A percentile compares a stretch with the other conserved stretches of the same genome.
Evolutionary conservation across 352 stramenopile species (phyloP).

Genomic region (Phytophthora ohioensis): DNA sequence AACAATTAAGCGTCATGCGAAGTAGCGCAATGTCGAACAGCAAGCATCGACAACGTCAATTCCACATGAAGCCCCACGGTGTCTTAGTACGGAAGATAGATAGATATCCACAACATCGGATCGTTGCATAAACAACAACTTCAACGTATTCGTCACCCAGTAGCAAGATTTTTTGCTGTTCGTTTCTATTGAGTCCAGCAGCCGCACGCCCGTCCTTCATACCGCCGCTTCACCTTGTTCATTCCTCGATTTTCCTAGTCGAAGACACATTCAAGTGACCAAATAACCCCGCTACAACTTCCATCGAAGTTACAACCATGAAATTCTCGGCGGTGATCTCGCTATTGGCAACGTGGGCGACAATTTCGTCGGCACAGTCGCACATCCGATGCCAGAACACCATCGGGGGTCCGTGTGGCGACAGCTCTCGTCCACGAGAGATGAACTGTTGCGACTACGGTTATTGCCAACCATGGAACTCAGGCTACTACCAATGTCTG

Average conservation of each 20-base stretch:
- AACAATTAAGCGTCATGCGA: no score
- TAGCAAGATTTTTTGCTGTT: constrained; percentile 28
- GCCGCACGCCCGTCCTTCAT: background rate
- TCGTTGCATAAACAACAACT: constrained; percentile 7
- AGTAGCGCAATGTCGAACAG: no score
- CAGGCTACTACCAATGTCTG: constrained; percentile 69
- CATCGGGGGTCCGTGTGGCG: constrained; percentile 45
- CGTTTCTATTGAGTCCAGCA: constrained; percentile 27
- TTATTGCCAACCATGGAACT: constrained; percentile 77
- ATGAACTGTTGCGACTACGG: constrained; percentile 51
- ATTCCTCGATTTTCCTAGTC: constrained; percentile 29
- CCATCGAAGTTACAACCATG: constrained; percentile 25
- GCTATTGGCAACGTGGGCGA: constrained; percentile 14
- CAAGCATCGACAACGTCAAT: no score
- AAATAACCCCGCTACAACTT: constrained; percentile 1
- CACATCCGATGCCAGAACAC: constrained; percentile 60
- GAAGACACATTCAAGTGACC: constrained; percentile 24
- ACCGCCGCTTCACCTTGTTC: background rate
- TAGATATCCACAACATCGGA: constrained; percentile 18
- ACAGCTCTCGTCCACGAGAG: constrained; percentile 41
- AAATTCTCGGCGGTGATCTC: constrained; percentile 12
- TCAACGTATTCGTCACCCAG: constrained; percentile 11
- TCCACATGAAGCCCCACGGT: no score
- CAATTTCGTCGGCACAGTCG: constrained; percentile 36
- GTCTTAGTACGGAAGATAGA: background rate